Conservation (phyloP, 331 rosid species). For the Quercus tomentella region DNA sequence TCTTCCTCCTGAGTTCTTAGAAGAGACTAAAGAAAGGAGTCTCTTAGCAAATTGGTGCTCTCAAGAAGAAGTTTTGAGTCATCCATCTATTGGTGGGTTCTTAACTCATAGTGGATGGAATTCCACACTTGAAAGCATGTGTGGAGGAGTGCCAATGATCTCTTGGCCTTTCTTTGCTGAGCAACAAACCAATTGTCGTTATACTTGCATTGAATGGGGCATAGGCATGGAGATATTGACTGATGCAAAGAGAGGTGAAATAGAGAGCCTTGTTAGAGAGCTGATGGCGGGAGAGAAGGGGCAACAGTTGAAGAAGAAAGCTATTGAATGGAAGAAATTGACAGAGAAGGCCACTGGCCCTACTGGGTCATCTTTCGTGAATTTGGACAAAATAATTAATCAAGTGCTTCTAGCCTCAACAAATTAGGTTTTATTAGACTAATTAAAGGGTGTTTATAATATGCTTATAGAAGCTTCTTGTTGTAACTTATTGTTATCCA, state of each 20-base stretch:
- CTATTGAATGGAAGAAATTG: slow-evolving; percentile 47
- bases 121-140: slow-evolving; percentile 29
- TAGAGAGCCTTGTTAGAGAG: slow-evolving; percentile 47
- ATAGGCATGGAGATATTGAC: slow-evolving; percentile 58
- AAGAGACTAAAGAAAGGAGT: slow-evolving; percentile 36
- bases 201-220: slow-evolving; percentile 49
- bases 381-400: slow-evolving; percentile 33
- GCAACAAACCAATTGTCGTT: slow-evolving; percentile 43
- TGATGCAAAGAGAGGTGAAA: slow-evolving; percentile 34
- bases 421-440: background rate
- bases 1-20: slow-evolving; percentile 30
- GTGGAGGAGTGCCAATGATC: slow-evolving; percentile 30
- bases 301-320: slow-evolving; percentile 37
- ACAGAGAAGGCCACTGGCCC: slow-evolving; percentile 23
- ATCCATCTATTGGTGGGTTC: slow-evolving; percentile 42
- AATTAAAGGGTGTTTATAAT: background rate
- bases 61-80: slow-evolving; percentile 37
- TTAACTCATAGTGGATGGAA: slow-evolving; percentile 49
- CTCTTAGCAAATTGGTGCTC: slow-evolving; percentile 51
- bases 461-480: background rate
- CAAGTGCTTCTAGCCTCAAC: slow-evolving; percentile 18
- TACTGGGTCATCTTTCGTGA: slow-evolving; percentile 35
- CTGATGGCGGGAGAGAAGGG: slow-evolving; percentile 54
- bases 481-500: background rate
- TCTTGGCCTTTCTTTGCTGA: slow-evolving; percentile 49